A percentile compares a stretch with the other conserved stretches of the same genome.
Conservation (phyloP, 2,329 filamentous ascomycete species). For the Cadophora luteo-olivacea region DNA sequence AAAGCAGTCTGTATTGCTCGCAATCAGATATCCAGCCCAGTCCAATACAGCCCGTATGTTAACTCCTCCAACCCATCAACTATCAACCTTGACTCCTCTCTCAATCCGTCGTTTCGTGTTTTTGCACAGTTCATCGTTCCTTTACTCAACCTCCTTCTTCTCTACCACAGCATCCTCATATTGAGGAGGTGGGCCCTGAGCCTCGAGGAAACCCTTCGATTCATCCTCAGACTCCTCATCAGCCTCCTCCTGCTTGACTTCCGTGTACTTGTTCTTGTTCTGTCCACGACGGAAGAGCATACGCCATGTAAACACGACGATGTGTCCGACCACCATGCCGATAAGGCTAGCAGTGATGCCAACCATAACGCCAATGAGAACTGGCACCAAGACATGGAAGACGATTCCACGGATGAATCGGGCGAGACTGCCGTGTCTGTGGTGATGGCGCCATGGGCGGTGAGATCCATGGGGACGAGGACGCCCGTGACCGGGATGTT, state of each 20-base stretch:
- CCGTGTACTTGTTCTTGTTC: constrained; percentile 30
- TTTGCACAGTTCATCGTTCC: neutral
- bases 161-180: constrained; percentile 38
- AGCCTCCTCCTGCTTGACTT: constrained; percentile 36
- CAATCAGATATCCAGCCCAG: constrained; percentile 21
- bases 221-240: constrained; percentile 36
- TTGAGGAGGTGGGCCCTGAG: constrained; percentile 42
- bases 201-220: constrained; percentile 36
- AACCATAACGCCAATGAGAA: constrained; percentile 71
- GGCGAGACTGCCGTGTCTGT: constrained; percentile 50
- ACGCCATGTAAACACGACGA: constrained; percentile 65
- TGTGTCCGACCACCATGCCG: constrained; percentile 69
- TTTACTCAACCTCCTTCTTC: constrained; percentile 30
- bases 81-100: neutral
- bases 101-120: neutral
- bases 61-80: neutral
- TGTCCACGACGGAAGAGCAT: constrained; percentile 55
- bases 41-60: neutral
- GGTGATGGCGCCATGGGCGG: constrained; percentile 44
- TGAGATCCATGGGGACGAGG: constrained; percentile 34
- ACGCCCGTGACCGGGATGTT: constrained; percentile 39
- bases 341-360: constrained; percentile 72
- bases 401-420: constrained; percentile 61
- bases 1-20: constrained; percentile 20
- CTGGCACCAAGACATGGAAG: constrained; percentile 69